Evolutionary conservation across 306 rosid species (phyloP).

Genomic region (Prunus mume): DNA sequence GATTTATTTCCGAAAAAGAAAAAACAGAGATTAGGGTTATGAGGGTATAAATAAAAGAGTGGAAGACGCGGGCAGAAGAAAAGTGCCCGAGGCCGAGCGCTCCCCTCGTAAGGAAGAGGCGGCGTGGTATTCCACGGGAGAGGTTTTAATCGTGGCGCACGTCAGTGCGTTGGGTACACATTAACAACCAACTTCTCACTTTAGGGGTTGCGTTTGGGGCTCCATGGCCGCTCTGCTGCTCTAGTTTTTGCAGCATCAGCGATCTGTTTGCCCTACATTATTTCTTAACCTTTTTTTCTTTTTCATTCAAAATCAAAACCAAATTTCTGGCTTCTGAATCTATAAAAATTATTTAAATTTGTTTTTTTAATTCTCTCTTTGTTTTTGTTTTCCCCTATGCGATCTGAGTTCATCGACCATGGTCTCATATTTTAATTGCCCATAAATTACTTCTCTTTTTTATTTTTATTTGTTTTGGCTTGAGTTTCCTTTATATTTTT

Average conservation of each 20-base stretch:
- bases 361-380: no score
- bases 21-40: conserved; percentile 18
- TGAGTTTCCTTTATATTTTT: neutral
- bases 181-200: conserved; percentile 2
- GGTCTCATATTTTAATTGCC: neutral
- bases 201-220: conserved; percentile 18
- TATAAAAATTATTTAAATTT: neutral
- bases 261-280: conserved; percentile 35
- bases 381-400: neutral
- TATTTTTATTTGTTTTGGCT: neutral
- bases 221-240: conserved; percentile 30
- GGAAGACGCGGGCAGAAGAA: neutral
- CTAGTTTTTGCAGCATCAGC: conserved; percentile 29
- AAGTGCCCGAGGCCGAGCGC: conserved; percentile 51
- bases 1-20: neutral
- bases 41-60: neutral
- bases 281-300: neutral
- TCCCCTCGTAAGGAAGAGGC: conserved; percentile 42
- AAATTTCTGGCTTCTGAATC: neutral
- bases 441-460: neutral
- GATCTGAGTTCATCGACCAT: neutral
- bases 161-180: conserved; percentile 39
- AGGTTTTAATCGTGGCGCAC: conserved; percentile 48
- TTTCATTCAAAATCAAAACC: neutral
- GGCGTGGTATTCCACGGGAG: conserved; percentile 60